Evolutionary conservation across 257 asterid genomes (phyloP), one percentile per base, ranked within the genome.

Genomic region (Primulina tabacum): DNA sequence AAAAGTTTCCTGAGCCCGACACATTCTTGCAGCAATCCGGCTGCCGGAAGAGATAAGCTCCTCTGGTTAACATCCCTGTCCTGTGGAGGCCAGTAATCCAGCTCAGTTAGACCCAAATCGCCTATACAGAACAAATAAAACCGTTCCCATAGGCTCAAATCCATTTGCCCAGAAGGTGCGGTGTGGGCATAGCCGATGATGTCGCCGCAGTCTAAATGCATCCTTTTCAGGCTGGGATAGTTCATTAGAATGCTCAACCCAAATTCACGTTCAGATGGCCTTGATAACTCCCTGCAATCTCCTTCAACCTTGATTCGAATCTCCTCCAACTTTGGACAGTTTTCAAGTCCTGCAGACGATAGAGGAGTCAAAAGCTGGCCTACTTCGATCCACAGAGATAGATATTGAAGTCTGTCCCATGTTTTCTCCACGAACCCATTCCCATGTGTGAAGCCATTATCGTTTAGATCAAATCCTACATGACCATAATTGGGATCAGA

Each of bases 31-130:
- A 91, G 83, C 78, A 86, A 77, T 50, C 96, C 96, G 9, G 96
- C 87, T 9, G 97, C 97, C 0, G 99, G 97, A 43, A 86, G 87
- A 2, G 94, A 82, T 16, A 91, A 73, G 56, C 95, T 82, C 85
- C 97, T 87, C 77, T 85, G 96, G 69, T 91, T 94, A 12, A 91
- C 88, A 71, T 89, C 97, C 83, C 92, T 70, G 61, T 94, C 99
- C 68, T 91, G 97, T 3, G 97, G 97, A 0, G 88, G 93, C 97
- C 97, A 91, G 71, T 91, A 94, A 64, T 94, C 95, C 5, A 94
- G 90, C 77, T 94, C 95, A 1, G 34, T 71, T 11, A 94, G 79
- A 26, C 38, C 71, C 88, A 91, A 77, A 63, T 71, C 70, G 5
- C 82, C 83, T n/a, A 93, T 71, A 20, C 92, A 96, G 0, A 69